Evolutionary conservation across 768 basidiomycete genomes (phyloP).

Genomic region (Ramaria sp.): DNA sequence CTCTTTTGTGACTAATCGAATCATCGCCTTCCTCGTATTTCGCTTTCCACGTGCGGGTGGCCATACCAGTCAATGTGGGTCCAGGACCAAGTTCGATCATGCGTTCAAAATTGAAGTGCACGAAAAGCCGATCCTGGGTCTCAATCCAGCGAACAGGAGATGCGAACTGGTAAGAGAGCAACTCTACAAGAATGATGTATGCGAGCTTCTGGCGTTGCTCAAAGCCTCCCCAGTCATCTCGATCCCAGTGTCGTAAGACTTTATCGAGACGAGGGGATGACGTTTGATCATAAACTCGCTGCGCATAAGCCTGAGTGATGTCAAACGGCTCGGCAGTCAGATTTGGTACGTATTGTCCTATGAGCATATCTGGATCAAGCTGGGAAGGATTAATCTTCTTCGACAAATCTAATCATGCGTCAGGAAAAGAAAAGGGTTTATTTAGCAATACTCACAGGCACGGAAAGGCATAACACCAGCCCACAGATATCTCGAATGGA

Average conservation of each 20-base stretch:
- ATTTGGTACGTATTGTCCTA: constrained; percentile 96
- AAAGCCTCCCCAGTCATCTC: constrained; percentile 72
- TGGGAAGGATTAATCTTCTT: constrained; percentile 94
- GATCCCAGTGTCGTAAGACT: constrained; percentile 89
- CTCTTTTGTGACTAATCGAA: constrained; percentile 64
- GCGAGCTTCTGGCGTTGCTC: constrained; percentile 89
- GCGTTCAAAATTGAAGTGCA: constrained; percentile 77
- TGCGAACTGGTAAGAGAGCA: constrained; percentile 96
- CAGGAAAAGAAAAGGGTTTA: constrained; percentile 5
- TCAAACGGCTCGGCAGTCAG: constrained; percentile 84
- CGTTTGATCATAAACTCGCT: constrained; percentile 94
- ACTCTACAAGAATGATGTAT: constrained; percentile 92
- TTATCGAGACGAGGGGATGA: constrained; percentile 91
- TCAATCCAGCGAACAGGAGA: constrained; percentile 99
- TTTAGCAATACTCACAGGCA: constrained; percentile 54
- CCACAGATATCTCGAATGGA: constrained; percentile 99
- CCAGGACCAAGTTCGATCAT: constrained; percentile 95
- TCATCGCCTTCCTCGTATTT: constrained; percentile 91
- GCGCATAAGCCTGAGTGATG: constrained; percentile 77
- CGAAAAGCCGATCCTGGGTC: constrained; percentile 93
- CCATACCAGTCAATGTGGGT: constrained; percentile 94
- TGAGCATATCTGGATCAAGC: constrained; percentile 88
- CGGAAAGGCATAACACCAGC: constrained; percentile 97
- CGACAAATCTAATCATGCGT: constrained; percentile 56
- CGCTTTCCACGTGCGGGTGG: constrained; percentile 76